Conservation (phyloP, 306 rosid genomes). For the Biancaea sappan region DNA sequence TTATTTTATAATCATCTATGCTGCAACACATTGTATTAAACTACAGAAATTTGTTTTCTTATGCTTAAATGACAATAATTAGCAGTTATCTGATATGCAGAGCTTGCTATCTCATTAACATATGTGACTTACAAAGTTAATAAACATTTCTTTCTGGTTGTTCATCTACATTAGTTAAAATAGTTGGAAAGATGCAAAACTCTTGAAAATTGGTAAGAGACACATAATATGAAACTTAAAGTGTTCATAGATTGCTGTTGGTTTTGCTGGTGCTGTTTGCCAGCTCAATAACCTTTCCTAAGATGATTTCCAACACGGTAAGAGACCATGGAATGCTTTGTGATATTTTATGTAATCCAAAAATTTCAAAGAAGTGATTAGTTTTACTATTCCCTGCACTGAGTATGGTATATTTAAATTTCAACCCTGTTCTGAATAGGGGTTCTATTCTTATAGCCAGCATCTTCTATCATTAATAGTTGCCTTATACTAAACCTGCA, state of each 20-base stretch:
- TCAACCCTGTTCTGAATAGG: neutral
- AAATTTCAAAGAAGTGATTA: constrained; percentile 6
- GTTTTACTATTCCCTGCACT: neutral
- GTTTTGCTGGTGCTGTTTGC: constrained; percentile 10
- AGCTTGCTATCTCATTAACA: neutral
- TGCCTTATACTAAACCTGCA: neutral
- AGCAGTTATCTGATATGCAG: neutral
- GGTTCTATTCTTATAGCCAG: neutral
- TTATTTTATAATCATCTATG: neutral
- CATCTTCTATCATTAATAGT: neutral
- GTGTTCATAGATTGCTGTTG: constrained; percentile 7
- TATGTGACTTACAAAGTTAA: neutral
- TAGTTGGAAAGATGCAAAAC: neutral
- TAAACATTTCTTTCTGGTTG: neutral
- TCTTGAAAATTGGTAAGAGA: neutral
- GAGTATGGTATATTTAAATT: neutral
- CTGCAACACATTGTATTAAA: neutral
- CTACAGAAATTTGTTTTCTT: neutral
- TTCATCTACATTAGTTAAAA: neutral
- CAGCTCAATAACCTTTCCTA: neutral
- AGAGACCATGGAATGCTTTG: constrained; percentile 8
- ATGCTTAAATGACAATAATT: neutral
- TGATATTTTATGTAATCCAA: constrained; percentile 12
- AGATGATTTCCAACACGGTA: neutral
- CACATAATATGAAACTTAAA: neutral